Evolutionary conservation across 2,329 filamentous ascomycete genomes (phyloP).

Genomic region (Sporothrix sp.): DNA sequence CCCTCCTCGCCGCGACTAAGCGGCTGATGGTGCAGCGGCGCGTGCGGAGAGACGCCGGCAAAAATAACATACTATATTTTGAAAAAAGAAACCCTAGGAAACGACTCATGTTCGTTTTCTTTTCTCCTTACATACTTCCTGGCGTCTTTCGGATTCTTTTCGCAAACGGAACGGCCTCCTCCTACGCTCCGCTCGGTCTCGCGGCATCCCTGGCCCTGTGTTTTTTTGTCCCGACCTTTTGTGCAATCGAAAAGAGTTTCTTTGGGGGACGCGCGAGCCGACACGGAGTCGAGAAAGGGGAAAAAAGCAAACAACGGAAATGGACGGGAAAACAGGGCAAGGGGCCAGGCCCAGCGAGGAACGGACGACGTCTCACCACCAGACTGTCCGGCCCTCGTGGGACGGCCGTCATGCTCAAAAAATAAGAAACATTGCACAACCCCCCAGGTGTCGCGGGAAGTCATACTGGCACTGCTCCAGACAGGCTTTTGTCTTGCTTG

Average conservation of each 20-base stretch:
- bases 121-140: not conserved
- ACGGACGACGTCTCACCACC: not conserved
- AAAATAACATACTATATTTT: no score
- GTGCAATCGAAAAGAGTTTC: slow-evolving; percentile 7
- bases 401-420: slow-evolving; percentile 10
- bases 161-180: no score
- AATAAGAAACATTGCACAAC: slow-evolving; percentile 35
- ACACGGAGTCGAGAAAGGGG: not conserved
- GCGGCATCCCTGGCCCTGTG: not conserved
- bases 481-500: slow-evolving; percentile 63
- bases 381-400: not conserved
- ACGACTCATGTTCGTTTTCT: slow-evolving; percentile 5
- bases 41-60: not conserved
- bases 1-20: slow-evolving; percentile 37
- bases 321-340: not conserved
- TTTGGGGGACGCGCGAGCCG: slow-evolving; percentile 2
- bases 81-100: slow-evolving; percentile 2
- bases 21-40: not conserved
- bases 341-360: no score
- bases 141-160: not conserved
- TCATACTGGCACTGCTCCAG: slow-evolving; percentile 35
- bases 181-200: not conserved
- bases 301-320: slow-evolving; percentile 1
- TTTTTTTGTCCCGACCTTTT: slow-evolving; percentile 1
- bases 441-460: slow-evolving; percentile 82